phyloP scores from a whole-genome alignment of 345 rosid species.

The Isatis tinctoria region DNA sequence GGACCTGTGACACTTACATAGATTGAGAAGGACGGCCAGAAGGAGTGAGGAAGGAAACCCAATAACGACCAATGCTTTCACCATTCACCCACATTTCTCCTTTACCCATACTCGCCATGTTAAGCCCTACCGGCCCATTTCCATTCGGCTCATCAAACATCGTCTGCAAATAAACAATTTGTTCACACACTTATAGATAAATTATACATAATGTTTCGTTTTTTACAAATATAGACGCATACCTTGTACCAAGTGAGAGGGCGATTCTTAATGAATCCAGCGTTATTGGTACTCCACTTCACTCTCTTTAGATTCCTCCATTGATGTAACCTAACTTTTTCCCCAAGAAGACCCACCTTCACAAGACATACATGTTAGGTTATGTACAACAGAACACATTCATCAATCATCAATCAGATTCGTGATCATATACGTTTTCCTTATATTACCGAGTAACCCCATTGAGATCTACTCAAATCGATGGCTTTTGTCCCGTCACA shows the following conservation, averaged over 20 bases:
- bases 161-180: constrained; percentile 33
- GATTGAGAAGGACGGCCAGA: constrained; percentile 62
- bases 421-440: background rate
- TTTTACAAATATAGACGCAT: background rate
- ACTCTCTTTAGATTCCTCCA: constrained; percentile 35
- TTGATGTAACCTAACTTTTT: constrained; percentile 45
- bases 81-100: constrained; percentile 89
- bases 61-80: constrained; percentile 76
- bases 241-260: constrained; percentile 94
- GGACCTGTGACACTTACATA: constrained; percentile 38
- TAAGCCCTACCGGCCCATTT: constrained; percentile 49
- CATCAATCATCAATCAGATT: background rate
- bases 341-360: constrained; percentile 71
- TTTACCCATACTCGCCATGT: constrained; percentile 74
- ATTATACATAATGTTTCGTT: background rate
- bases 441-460: constrained; percentile 74
- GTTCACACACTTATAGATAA: background rate
- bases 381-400: background rate
- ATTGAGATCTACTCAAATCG: constrained; percentile 44
- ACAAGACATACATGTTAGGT: constrained; percentile 5
- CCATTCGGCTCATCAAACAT: constrained; percentile 56
- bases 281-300: constrained; percentile 43
- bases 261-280: constrained; percentile 28
- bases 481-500: constrained; percentile 30
- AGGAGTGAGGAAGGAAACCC: constrained; percentile 70